A percentile compares a stretch with the other conserved stretches of the same genome.
These are phyloP conservation scores for Alternaria alternata DNA, from an alignment of 2,329 filamentous ascomycete species.

Conservation along the genomic window DNA sequence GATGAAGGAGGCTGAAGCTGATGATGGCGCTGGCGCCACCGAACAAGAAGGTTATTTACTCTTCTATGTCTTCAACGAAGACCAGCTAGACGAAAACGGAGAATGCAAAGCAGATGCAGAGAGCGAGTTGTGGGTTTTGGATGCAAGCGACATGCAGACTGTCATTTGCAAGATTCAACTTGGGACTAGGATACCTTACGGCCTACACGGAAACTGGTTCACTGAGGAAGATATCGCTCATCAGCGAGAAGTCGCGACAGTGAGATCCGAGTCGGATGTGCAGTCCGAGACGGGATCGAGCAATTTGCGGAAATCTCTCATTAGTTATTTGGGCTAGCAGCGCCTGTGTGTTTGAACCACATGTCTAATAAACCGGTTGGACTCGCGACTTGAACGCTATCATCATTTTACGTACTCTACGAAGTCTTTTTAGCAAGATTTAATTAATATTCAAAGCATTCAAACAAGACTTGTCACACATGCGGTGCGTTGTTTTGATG, in stretches of 20 bases:
- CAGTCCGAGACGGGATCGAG: constrained; percentile 13
- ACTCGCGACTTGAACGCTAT: neutral
- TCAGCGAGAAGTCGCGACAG: constrained; percentile 37
- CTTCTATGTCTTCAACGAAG: constrained; percentile 75
- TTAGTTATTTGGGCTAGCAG: constrained; percentile 20
- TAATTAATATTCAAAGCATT: constrained; percentile 5
- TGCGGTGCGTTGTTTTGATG: neutral
- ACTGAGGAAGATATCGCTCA: constrained; percentile 43
- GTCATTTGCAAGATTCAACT: constrained; percentile 67
- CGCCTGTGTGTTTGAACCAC: constrained; percentile 6
- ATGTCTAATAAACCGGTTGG: neutral
- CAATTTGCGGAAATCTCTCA: constrained; percentile 20
- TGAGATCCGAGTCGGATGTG: constrained; percentile 28
- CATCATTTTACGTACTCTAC: neutral
- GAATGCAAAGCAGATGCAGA: constrained; percentile 52
- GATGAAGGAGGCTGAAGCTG: constrained; percentile 14
- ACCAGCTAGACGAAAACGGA: constrained; percentile 64
- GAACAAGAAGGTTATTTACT: constrained; percentile 75
- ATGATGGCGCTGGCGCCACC: constrained; percentile 3
- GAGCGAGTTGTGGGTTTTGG: constrained; percentile 74
- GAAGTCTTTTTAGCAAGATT: neutral
- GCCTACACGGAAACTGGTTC: constrained; percentile 61
- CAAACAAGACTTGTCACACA: neutral
- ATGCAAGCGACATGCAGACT: constrained; percentile 68
- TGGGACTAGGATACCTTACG: constrained; percentile 74